A percentile compares a stretch with the other conserved stretches of the same genome.
phyloP scores from a whole-genome alignment of 441 rosid species.

The Aquilaria agallochum region DNA sequence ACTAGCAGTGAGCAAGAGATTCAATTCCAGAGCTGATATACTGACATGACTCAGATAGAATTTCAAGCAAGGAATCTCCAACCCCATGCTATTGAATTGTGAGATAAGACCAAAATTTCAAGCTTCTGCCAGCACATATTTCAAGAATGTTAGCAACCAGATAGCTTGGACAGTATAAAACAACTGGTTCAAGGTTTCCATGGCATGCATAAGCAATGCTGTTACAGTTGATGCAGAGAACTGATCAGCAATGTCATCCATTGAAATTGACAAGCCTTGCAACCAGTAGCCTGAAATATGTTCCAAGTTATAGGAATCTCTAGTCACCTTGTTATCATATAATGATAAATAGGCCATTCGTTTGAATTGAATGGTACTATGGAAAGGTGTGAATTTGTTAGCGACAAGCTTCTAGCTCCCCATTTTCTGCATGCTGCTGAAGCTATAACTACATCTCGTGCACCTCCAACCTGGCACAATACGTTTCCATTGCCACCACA shows the following conservation, averaged over 20 bases:
- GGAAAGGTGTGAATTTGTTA: constrained; percentile 49
- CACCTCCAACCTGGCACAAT: constrained; percentile 47
- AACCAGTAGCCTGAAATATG: constrained; percentile 70
- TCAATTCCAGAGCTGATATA: constrained; percentile 68
- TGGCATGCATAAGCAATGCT: constrained; percentile 80
- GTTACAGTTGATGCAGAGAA: constrained; percentile 66
- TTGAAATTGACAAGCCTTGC: constrained; percentile 54
- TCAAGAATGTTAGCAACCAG: constrained; percentile 71
- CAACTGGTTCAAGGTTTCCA: constrained; percentile 54
- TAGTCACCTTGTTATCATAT: constrained; percentile 38
- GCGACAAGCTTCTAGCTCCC: constrained; percentile 50
- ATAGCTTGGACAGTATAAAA: constrained; percentile 49
- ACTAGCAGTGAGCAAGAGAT: constrained; percentile 58
- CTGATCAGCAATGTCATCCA: constrained; percentile 54
- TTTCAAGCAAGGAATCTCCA: constrained; percentile 65
- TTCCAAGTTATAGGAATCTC: constrained; percentile 69
- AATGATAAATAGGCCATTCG: constrained; percentile 56
- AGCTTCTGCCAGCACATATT: constrained; percentile 69
- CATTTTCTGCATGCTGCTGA: constrained; percentile 61
- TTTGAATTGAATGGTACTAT: constrained; percentile 37
- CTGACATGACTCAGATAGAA: constrained; percentile 55
- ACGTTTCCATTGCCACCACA: constrained; percentile 21
- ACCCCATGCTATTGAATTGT: constrained; percentile 51
- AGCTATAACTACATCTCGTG: constrained; percentile 62
- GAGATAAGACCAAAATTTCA: constrained; percentile 49